Percentiles rank a stretch among this genome's conserved stretches.
phyloP scores from a whole-genome alignment of 192 early-diverging fungal species.

The Backusella macrospora region DNA sequence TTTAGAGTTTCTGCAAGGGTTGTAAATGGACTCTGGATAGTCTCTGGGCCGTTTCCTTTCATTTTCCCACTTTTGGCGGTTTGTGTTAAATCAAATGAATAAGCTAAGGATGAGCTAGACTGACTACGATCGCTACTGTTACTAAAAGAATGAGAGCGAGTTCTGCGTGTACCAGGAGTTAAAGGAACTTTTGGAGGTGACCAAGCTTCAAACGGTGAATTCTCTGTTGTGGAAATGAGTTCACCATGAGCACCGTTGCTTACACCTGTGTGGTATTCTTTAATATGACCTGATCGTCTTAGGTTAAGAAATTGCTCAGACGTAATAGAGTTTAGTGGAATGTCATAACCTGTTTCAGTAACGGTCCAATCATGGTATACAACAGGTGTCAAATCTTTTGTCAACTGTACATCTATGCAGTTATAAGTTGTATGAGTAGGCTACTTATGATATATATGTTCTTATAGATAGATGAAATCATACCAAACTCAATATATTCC shows the following conservation, averaged over 20 bases:
- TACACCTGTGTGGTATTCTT: conserved; percentile 43
- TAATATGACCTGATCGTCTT: conserved; percentile 49
- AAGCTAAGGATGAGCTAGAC: neutral
- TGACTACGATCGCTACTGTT: neutral
- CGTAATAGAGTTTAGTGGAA: conserved; percentile 68
- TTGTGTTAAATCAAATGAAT: conserved; percentile 26
- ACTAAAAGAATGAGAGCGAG: conserved; percentile 52
- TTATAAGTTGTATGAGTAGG: neutral
- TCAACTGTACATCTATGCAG: conserved; percentile 83
- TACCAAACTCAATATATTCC: conserved; percentile 90
- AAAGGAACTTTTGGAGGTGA: neutral
- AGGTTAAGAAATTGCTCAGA: conserved; percentile 70
- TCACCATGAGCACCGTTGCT: conserved; percentile 30
- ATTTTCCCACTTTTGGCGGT: conserved; percentile 49
- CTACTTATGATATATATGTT: neutral
- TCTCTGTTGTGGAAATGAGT: conserved; percentile 24
- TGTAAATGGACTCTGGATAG: conserved; percentile 86
- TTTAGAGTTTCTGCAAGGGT: conserved; percentile 81
- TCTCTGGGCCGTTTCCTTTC: conserved; percentile 78
- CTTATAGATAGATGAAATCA: neutral
- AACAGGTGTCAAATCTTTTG: conserved; percentile 83
- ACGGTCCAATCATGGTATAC: conserved; percentile 94
- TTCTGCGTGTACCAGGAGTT: conserved; percentile 27
- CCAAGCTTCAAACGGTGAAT: neutral
- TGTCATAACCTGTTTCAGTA: conserved; percentile 70